These are phyloP conservation scores for Trypanosoma vivax DNA, from an alignment of 208 protist genomes.

Conservation along the genomic window DNA sequence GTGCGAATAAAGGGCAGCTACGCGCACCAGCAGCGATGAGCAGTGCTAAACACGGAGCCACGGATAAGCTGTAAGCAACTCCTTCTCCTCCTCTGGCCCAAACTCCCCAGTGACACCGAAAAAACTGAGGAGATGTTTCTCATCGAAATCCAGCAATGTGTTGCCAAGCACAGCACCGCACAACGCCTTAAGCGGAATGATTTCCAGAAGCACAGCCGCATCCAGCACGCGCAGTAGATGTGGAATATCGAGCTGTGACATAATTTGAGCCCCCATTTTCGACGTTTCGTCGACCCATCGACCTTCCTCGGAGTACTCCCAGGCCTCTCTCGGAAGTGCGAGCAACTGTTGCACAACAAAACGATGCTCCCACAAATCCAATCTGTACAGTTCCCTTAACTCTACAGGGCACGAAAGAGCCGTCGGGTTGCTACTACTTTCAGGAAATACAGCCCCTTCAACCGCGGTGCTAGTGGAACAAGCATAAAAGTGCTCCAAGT, in stretches of 20 bases:
- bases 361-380: conserved; percentile 49
- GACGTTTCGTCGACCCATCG: conserved; percentile 44
- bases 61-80: conserved; percentile 19
- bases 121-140: conserved; percentile 24
- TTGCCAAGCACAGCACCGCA: conserved; percentile 52
- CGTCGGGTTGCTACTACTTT: conserved; percentile 1
- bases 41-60: conserved; percentile 23
- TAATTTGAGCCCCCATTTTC: conserved; percentile 1
- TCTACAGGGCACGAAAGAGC: conserved; percentile 27
- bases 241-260: conserved; percentile 21
- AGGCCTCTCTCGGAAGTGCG: conserved; percentile 8
- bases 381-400: conserved; percentile 43
- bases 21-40: too few relatives aligned
- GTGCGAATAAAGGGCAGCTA: too few relatives aligned
- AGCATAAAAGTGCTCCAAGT: conserved; percentile 67
- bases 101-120: conserved; percentile 24
- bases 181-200: conserved; percentile 33
- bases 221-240: conserved; percentile 41
- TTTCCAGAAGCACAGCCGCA: conserved; percentile 37
- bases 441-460: not conserved
- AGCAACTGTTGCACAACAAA: conserved; percentile 51
- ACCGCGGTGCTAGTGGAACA: not conserved
- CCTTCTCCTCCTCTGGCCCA: conserved; percentile 30
- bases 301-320: conserved; percentile 20
- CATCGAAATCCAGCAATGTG: conserved; percentile 46